Evolutionary conservation across 2,329 filamentous ascomycete genomes (phyloP).

Genomic region (Cladophialophora exuberans): DNA sequence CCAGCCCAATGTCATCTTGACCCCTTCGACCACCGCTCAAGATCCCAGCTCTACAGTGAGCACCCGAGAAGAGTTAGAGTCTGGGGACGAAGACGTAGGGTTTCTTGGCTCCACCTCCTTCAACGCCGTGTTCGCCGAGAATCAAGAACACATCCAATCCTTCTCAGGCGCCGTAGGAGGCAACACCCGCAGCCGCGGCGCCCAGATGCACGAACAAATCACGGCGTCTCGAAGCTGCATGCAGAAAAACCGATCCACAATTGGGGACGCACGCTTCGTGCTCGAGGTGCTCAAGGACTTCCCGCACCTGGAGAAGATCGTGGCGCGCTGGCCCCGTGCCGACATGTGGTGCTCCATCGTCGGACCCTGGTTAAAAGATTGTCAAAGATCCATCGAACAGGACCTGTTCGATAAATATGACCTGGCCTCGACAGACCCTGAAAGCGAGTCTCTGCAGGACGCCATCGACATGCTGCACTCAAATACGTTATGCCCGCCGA

Average conservation of each 20-base stretch:
- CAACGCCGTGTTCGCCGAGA: slow-evolving; percentile 28
- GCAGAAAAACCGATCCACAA: background rate
- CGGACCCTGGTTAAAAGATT: background rate
- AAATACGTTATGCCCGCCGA: background rate
- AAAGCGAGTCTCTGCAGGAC: background rate
- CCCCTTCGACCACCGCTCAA: no score
- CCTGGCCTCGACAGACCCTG: background rate
- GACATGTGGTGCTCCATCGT: background rate
- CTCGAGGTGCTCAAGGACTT: background rate
- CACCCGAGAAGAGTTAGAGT: background rate
- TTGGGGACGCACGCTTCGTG: background rate
- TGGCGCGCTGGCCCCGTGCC: background rate
- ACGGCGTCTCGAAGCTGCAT: background rate
- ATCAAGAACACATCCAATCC: slow-evolving; percentile 8
- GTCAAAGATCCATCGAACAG: background rate
- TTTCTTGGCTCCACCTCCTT: slow-evolving; percentile 33
- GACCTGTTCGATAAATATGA: background rate
- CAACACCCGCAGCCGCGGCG: background rate
- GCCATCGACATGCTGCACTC: background rate
- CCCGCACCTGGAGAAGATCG: background rate
- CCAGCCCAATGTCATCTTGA: no score
- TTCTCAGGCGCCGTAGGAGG: background rate
- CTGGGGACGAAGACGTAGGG: slow-evolving; percentile 11
- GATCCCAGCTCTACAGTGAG: no score
- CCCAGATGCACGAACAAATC: background rate